These are phyloP conservation scores for Kodamaea kakaduensis DNA, from an alignment of 805 yeast species.

Conservation along the genomic window DNA sequence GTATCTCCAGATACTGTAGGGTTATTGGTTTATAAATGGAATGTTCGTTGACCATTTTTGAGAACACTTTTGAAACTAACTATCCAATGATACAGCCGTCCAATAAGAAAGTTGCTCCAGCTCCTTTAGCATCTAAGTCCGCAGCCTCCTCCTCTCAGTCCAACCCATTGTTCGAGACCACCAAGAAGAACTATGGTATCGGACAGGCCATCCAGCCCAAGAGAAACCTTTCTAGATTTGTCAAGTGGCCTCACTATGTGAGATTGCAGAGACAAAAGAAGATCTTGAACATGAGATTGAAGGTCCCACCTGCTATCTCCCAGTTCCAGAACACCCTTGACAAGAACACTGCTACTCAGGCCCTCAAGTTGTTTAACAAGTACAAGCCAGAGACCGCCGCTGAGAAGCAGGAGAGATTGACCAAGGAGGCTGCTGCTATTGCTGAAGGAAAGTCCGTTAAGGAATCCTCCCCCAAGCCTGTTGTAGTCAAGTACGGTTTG, in stretches of 20 bases:
- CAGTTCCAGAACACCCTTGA: constrained; percentile 95
- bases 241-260: constrained; percentile 98
- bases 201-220: constrained; percentile 96
- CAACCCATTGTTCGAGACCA: constrained; percentile 48
- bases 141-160: constrained; percentile 24
- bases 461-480: constrained; percentile 96
- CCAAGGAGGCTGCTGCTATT: constrained; percentile 98
- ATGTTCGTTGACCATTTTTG: constrained; percentile 14
- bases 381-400: constrained; percentile 97
- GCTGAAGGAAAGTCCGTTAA: constrained; percentile 97
- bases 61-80: constrained; percentile 18
- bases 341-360: constrained; percentile 97
- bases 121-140: constrained; percentile 41
- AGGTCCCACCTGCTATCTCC: constrained; percentile 98
- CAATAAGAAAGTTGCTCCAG: constrained; percentile 44
- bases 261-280: constrained; percentile 99
- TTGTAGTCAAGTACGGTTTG: constrained; percentile 94
- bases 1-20: constrained; percentile 23
- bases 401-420: constrained; percentile 98
- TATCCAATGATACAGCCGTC: constrained; percentile 19
- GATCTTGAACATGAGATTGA: constrained; percentile 89
- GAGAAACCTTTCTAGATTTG: constrained; percentile 94
- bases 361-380: constrained; percentile 96
- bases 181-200: constrained; percentile 92
- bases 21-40: constrained; percentile 14